Evolutionary conservation across 176 grass and related monocot genomes (phyloP).

Genomic region (Juncus inflexus): DNA sequence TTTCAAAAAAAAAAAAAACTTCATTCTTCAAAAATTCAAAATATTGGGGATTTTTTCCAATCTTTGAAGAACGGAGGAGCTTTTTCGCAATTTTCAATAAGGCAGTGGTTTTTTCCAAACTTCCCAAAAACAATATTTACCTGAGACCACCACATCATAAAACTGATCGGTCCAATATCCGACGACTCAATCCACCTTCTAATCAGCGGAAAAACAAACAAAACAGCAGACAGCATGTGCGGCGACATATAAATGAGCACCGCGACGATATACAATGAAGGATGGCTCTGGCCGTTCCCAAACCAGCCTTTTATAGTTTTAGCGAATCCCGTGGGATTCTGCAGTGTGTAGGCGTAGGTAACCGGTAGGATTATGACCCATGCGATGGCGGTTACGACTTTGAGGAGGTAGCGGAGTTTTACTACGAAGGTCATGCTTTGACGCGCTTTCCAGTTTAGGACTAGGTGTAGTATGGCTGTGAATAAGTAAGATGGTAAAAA

Average conservation of each 20-base stretch:
- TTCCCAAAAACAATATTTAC: constrained; percentile 30
- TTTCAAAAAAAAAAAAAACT: background rate
- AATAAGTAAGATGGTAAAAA: constrained; percentile 22
- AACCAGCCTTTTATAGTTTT: constrained; percentile 75
- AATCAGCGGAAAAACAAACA: constrained; percentile 72
- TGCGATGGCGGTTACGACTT: constrained; percentile 53
- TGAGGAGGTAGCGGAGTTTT: constrained; percentile 84
- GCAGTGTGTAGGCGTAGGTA: constrained; percentile 74
- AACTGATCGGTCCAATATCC: constrained; percentile 46
- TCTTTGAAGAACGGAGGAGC: background rate
- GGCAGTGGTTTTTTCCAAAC: background rate
- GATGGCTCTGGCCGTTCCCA: constrained; percentile 61
- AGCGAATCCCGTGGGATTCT: constrained; percentile 68
- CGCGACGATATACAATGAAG: constrained; percentile 63
- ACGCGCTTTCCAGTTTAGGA: constrained; percentile 84
- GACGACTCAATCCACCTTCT: constrained; percentile 73
- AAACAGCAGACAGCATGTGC: constrained; percentile 50
- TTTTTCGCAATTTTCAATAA: background rate
- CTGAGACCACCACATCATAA: constrained; percentile 99
- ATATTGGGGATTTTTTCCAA: background rate
- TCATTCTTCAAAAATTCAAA: background rate
- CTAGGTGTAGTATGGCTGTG: constrained; percentile 71
- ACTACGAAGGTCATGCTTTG: constrained; percentile 75
- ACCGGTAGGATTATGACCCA: constrained; percentile 82
- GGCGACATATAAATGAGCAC: constrained; percentile 77